Evolutionary conservation across 2,329 filamentous ascomycete species (phyloP).

Genomic region (Phialophora chinensis): DNA sequence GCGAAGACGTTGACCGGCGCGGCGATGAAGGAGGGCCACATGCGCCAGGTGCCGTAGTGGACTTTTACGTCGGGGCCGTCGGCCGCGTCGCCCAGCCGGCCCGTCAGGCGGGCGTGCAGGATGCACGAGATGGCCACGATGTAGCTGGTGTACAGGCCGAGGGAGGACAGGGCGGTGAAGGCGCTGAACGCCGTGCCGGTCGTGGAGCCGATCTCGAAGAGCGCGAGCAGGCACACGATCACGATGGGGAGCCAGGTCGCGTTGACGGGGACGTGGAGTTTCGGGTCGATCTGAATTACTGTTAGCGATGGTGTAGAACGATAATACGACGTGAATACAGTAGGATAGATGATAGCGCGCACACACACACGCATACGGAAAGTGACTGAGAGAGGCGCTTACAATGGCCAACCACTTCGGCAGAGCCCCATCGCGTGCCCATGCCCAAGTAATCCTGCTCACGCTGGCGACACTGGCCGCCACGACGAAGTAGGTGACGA

Average conservation of each 20-base stretch:
- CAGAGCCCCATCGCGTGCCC: conserved; percentile 56
- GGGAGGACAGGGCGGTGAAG: conserved; percentile 48
- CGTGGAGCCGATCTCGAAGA: conserved; percentile 50
- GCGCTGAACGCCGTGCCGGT: conserved; percentile 47
- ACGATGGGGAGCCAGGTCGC: conserved; percentile 47
- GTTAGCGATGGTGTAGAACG: neutral
- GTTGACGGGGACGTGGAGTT: conserved; percentile 47
- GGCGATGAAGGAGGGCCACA: conserved; percentile 41
- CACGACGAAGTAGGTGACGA: conserved; percentile 49
- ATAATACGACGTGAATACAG: neutral
- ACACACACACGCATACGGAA: neutral
- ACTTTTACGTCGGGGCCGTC: conserved; percentile 20
- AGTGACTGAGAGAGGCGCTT: neutral
- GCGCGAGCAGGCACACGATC: conserved; percentile 46
- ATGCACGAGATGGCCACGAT: conserved; percentile 47
- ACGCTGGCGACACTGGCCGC: conserved; percentile 55
- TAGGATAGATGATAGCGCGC: no score
- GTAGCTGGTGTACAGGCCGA: conserved; percentile 50
- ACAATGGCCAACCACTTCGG: conserved; percentile 48
- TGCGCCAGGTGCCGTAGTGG: conserved; percentile 43
- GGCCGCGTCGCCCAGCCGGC: conserved; percentile 40
- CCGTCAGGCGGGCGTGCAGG: conserved; percentile 37
- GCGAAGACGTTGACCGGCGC: conserved; percentile 47
- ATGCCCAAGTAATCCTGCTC: conserved; percentile 58
- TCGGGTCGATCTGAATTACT: conserved; percentile 43